Base-by-base conservation (phyloP, 225 moss, liverwort and hornwort species). In the Takakia lepidozioides region DNA sequence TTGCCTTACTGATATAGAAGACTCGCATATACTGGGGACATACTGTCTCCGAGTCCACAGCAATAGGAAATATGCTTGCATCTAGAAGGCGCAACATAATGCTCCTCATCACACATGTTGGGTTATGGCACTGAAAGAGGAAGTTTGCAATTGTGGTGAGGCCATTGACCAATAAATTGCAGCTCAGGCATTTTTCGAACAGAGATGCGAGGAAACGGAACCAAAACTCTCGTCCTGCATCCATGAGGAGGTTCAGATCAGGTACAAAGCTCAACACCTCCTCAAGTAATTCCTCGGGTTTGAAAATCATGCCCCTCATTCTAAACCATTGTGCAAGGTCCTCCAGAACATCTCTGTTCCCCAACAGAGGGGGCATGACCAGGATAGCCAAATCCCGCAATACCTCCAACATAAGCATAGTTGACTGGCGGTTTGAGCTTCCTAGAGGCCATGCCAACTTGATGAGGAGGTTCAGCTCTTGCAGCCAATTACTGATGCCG, bases 21-120 rank as follows among this genome's bases (percentile, higher is more conserved):
- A 73, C 24, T 2, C 65, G 73, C 73, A 73, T 69, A 25, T 65
- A 69, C 37, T 51, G 65, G 4, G 78, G 73, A 52, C 59, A 73
- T n/a, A n/a, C n/a, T n/a, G n/a, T n/a, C n/a, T n/a, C n/a, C n/a
- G n/a, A n/a, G n/a, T n/a, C n/a, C n/a, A n/a, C n/a, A n/a, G n/a
- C n/a, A n/a, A n/a, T n/a, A n/a, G n/a, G n/a, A n/a, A n/a, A n/a
- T n/a, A n/a, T n/a, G n/a, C n/a, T n/a, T n/a, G n/a, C n/a, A n/a
- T 78, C 65, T 25, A 78, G 62, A 25, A 78, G 43, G 32, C 59
- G 50, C 20, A 52, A 27, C 47, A 73, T 49, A n/a, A 59, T 30
- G 27, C 52, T 56, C 65, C 69, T 78, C 78, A 78, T 69, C 16
- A 73, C 35, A 40, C 78, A 56, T 44, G 39, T 51, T 30, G 61